Evolutionary conservation across 805 yeast species (phyloP).

Genomic region (Pichia occidentalis): DNA sequence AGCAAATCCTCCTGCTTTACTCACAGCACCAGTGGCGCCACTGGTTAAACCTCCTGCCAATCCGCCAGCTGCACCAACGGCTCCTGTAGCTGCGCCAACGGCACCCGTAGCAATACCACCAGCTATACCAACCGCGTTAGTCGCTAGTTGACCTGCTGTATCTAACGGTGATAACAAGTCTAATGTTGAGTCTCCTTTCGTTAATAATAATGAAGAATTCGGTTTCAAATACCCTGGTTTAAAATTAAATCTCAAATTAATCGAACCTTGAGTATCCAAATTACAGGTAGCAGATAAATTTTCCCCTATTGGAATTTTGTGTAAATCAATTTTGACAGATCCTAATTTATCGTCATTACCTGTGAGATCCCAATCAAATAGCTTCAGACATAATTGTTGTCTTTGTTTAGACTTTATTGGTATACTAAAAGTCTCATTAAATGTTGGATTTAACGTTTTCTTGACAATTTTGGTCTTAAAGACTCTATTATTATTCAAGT

Average conservation of each 20-base stretch:
- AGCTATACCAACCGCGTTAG: constrained; percentile 29
- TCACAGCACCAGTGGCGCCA: constrained; percentile 37
- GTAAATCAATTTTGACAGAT: constrained; percentile 41
- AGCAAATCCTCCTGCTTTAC: constrained; percentile 32
- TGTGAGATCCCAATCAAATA: constrained; percentile 74
- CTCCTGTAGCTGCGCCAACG: constrained; percentile 41
- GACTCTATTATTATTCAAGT: constrained; percentile 46
- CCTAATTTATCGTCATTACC: constrained; percentile 64
- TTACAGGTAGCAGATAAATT: constrained; percentile 38
- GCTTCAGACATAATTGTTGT: constrained; percentile 40
- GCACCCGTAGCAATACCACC: constrained; percentile 32
- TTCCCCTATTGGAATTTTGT: constrained; percentile 40
- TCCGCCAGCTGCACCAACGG: constrained; percentile 38
- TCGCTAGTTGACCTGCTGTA: neutral
- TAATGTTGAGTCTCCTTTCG: constrained; percentile 33
- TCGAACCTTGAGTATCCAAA: constrained; percentile 56
- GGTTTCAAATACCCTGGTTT: constrained; percentile 65
- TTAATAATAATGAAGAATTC: constrained; percentile 42
- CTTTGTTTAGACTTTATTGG: constrained; percentile 61
- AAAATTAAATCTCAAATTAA: constrained; percentile 50
- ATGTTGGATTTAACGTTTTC: constrained; percentile 64
- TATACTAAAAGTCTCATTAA: constrained; percentile 62
- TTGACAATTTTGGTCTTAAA: constrained; percentile 56
- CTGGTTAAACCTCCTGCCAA: constrained; percentile 31
- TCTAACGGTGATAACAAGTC: constrained; percentile 30